Base-by-base conservation (phyloP, 257 asterid genomes). In the Perilla frutescens region DNA sequence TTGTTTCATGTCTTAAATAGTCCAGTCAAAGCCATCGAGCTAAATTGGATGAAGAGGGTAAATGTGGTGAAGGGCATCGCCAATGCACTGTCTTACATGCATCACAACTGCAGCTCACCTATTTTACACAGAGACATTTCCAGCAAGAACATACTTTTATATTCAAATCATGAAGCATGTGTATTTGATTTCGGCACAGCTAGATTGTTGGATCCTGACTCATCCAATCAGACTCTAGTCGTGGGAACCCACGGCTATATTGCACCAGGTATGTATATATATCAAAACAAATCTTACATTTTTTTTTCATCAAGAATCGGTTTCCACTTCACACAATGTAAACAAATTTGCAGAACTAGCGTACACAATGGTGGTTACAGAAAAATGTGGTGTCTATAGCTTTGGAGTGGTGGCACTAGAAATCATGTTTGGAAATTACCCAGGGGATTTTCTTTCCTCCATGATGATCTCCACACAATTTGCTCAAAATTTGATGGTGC, bases 371-470 rank as follows among this genome's bases (percentile, higher is more conserved):
- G 43, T 26, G 3, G 84, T 80, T 9, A 80, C 62, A 0, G 70
- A 76, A 61, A 76, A 76, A 70, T 75, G 84, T n/a, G 84, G 76
- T 13, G 74, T 76, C 0, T 79, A 74, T 7, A 75, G 83, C 51
- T 79, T 79, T n/a, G 83, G 83, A 0, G 75, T 80, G 55, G 66
- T 76, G 26, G 72, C 81, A 2, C 26, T 81, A 14, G 82, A 81
- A 56, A 53, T 66, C 43, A 67, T 77, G 48, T 45, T 54, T 1
- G 85, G 85, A 3, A 41, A 49, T 58, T 80, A 73, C 67, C 85
- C 82, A 0, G 54, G 66, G 14, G 76, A 60, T 36, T 71, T 71
- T 34, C 3, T 47, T 2, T 45, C 69, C 14, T 47, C 70, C 7
- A 45, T 62, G 50, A 12, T 2, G 44, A 56, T 6, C 1, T 69